These are phyloP conservation scores for Tilletiopsis washingtonensis DNA, from an alignment of 1,284 basidiomycete genomes.

Conservation along the genomic window DNA sequence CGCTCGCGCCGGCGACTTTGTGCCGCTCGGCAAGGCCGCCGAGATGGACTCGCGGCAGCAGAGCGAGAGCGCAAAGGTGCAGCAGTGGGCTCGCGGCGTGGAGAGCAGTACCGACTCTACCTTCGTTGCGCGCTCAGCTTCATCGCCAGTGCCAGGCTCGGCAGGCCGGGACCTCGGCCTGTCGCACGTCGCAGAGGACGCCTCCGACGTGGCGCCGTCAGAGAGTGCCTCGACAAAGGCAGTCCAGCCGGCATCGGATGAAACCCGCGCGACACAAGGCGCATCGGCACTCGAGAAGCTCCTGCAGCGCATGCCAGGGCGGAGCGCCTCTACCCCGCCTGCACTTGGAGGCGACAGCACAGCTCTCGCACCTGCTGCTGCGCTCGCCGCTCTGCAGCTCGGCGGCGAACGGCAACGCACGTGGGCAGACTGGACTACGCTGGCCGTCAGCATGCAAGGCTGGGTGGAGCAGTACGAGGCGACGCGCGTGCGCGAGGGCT, in stretches of 20 bases:
- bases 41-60: slow-evolving; percentile 20
- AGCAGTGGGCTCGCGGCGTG: slow-evolving; percentile 3
- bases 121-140: too few species aligned
- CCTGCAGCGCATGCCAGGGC: not conserved
- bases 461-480: slow-evolving; percentile 43
- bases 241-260: not conserved
- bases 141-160: too few species aligned
- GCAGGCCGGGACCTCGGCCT: not conserved
- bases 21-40: slow-evolving; percentile 31
- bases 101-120: too few species aligned
- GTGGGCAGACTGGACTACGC: slow-evolving; percentile 33
- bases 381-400: not conserved
- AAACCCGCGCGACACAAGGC: not conserved
- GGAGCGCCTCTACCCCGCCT: not conserved
- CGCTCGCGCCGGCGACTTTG: slow-evolving; percentile 16
- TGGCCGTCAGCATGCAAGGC: slow-evolving; percentile 28
- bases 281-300: not conserved
- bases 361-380: not conserved
- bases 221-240: not conserved
- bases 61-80: slow-evolving; percentile 2
- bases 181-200: not conserved
- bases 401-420: slow-evolving; percentile 11
- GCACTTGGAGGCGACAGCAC: not conserved
- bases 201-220: not conserved
- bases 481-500: slow-evolving; percentile 20